A percentile compares a stretch with the other conserved stretches of the same genome.
phyloP scores from a whole-genome alignment of 306 rosid species.

The Notholithocarpus densiflorus region DNA sequence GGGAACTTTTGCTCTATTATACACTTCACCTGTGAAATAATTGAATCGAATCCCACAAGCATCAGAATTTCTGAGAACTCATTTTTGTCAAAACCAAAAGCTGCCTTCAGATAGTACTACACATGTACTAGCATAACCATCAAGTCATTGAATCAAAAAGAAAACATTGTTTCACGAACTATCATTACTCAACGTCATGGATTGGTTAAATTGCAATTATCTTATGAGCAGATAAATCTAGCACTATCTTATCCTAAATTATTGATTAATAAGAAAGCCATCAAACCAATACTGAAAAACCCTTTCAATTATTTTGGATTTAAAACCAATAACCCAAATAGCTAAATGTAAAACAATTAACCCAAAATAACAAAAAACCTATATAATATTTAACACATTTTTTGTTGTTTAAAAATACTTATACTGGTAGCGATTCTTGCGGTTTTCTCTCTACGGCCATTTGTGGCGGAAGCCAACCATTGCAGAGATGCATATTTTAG shows the following conservation, averaged over 20 bases:
- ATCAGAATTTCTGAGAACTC: slow-evolving; percentile 66
- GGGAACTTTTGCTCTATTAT: background rate
- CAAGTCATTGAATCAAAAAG: slow-evolving; percentile 12
- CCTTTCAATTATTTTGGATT: no score
- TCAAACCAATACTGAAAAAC: no score
- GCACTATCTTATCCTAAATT: background rate
- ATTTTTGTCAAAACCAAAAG: slow-evolving; percentile 69
- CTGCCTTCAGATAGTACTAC: slow-evolving; percentile 83
- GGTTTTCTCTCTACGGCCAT: no score
- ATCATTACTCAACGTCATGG: background rate
- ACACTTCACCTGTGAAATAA: slow-evolving; percentile 57
- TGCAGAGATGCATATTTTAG: no score
- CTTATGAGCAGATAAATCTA: background rate
- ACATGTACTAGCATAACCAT: slow-evolving; percentile 14
- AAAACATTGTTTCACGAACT: background rate
- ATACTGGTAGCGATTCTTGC: no score
- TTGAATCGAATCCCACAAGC: slow-evolving; percentile 71
- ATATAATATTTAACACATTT: no score
- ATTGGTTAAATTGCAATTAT: background rate
- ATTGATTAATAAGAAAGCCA: background rate
- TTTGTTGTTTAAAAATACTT: no score
- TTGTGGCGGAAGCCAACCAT: no score
- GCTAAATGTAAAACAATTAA: no score
- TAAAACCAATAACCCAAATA: no score
- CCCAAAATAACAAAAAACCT: no score